Percentiles rank a stretch among this genome's conserved stretches.
phyloP scores from a whole-genome alignment of 495 filamentous ascomycete genomes.

The Amniculicola lignicola region DNA sequence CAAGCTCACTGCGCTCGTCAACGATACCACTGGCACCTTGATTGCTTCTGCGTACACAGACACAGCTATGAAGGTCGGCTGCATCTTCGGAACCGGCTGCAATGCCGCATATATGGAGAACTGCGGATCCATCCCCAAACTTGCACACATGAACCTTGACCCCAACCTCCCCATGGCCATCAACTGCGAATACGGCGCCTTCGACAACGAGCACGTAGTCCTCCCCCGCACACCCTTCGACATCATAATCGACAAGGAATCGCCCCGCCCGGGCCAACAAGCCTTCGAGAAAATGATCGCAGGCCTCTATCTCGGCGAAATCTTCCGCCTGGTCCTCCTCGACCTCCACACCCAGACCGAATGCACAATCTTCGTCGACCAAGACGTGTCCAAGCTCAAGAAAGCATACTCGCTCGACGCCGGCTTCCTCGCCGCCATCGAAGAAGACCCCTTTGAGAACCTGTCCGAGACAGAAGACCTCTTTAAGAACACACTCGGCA shows the following conservation, averaged over 20 bases:
- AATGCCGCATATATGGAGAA: constrained; percentile 99
- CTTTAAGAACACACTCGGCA: constrained; percentile 68
- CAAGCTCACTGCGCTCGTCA: constrained; percentile 89
- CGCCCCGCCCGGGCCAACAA: constrained; percentile 91
- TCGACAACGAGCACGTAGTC: constrained; percentile 93
- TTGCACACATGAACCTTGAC: constrained; percentile 89
- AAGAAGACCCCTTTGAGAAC: constrained; percentile 94
- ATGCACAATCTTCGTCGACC: constrained; percentile 74
- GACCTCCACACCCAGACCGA: constrained; percentile 78
- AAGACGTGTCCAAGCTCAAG: constrained; percentile 73
- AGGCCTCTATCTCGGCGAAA: constrained; percentile 89
- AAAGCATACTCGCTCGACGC: constrained; percentile 85
- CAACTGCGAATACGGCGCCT: constrained; percentile 98
- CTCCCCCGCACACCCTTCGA: constrained; percentile 85
- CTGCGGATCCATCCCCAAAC: constrained; percentile 85
- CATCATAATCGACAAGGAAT: constrained; percentile 83
- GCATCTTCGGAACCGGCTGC: constrained; percentile 97
- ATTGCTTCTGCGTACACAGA: constrained; percentile 97
- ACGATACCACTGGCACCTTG: constrained; percentile 98
- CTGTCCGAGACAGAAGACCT: constrained; percentile 78
- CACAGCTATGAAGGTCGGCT: constrained; percentile 84
- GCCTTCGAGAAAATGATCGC: constrained; percentile 98
- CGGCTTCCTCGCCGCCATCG: constrained; percentile 92
- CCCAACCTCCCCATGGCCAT: constrained; percentile 90
- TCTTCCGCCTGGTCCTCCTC: constrained; percentile 85